Evolutionary conservation across 768 basidiomycete genomes (phyloP).

Genomic region (Kwoniella sp.): DNA sequence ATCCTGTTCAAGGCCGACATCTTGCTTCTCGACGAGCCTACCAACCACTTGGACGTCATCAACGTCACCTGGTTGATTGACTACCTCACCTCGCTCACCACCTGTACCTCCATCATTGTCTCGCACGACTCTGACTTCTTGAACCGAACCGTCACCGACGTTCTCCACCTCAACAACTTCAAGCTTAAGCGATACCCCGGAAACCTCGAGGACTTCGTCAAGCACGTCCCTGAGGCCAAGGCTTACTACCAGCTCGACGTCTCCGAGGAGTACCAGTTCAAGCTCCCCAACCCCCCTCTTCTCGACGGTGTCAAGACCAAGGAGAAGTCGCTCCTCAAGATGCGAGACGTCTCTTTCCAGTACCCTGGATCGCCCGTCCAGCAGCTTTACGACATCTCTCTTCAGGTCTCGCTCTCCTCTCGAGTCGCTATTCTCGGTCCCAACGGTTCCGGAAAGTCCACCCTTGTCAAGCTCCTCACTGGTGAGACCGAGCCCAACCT

Average conservation of each 20-base stretch:
- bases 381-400: conserved; percentile 88
- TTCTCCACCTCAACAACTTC: conserved; percentile 96
- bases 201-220: conserved; percentile 90
- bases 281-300: conserved; percentile 92
- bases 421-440: conserved; percentile 98
- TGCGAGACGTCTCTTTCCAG: conserved; percentile 97
- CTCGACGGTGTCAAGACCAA: conserved; percentile 99
- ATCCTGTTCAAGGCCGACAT: conserved; percentile 99
- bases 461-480: conserved; percentile 92
- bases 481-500: conserved; percentile 95
- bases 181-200: conserved; percentile 93
- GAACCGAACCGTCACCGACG: conserved; percentile 96
- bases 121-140: conserved; percentile 97
- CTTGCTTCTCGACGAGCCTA: conserved; percentile 91
- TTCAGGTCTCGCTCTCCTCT: conserved; percentile 95
- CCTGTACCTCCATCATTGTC: conserved; percentile 95
- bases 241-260: conserved; percentile 96
- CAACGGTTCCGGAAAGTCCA: conserved; percentile 95
- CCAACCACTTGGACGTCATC: conserved; percentile 81
- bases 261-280: conserved; percentile 95
- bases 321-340: conserved; percentile 94
- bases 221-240: conserved; percentile 91
- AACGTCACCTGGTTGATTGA: conserved; percentile 96
- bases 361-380: conserved; percentile 81
- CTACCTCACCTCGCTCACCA: conserved; percentile 79